phyloP scores from a whole-genome alignment of 345 rosid genomes.

The Cardiospermum halicacabum region DNA sequence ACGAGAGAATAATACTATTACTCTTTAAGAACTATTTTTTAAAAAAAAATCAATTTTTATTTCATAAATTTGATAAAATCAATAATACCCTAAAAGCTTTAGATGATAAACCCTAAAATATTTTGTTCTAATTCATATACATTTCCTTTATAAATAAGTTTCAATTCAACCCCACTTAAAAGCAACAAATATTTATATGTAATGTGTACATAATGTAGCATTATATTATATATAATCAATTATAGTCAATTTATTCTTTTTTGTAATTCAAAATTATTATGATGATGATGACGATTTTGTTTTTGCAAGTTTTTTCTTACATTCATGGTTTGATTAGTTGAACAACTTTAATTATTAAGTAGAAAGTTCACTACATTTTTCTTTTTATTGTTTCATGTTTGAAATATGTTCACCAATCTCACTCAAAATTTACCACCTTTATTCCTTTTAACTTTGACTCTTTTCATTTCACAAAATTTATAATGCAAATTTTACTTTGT shows the following conservation, averaged over 20 bases:
- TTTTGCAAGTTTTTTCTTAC: neutral
- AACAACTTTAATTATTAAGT: neutral
- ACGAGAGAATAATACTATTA: too few relatives aligned
- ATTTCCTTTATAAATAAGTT: neutral
- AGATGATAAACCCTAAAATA: too few relatives aligned
- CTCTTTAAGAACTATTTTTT: too few relatives aligned
- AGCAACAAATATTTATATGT: neutral
- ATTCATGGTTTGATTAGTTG: neutral
- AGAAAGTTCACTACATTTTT: neutral
- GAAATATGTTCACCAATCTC: neutral
- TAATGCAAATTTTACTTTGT: neutral
- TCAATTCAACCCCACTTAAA: conserved; percentile 8
- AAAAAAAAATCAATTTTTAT: too few relatives aligned
- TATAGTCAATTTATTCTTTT: neutral
- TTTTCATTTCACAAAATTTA: neutral
- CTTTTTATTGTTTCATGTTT: neutral
- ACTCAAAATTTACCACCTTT: neutral
- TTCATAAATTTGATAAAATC: too few relatives aligned
- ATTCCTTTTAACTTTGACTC: neutral
- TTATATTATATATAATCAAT: neutral
- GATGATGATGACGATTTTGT: neutral
- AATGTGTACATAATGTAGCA: too few relatives aligned
- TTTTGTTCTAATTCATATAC: too few relatives aligned
- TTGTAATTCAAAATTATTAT: neutral
- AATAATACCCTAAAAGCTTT: too few relatives aligned